These are phyloP conservation scores for Cucumis hystrix DNA, from an alignment of 306 rosid species.

Conservation along the genomic window DNA sequence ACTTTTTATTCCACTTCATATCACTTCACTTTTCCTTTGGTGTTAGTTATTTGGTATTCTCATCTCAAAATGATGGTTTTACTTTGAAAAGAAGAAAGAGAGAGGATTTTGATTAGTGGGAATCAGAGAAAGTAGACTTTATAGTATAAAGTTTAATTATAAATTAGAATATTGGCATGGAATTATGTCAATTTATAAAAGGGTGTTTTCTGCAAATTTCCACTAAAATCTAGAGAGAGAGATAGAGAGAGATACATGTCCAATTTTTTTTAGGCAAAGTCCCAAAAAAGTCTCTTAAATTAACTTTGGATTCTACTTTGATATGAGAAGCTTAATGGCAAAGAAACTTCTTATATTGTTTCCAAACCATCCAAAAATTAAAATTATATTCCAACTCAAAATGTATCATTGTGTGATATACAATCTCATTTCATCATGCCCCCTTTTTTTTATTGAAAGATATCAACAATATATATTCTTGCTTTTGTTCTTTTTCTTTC, in stretches of 20 bases:
- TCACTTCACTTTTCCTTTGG: background rate
- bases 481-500: background rate
- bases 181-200: background rate
- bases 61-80: background rate
- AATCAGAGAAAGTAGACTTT: background rate
- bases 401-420: background rate
- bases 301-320: background rate
- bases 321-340: background rate
- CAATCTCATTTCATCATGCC: background rate
- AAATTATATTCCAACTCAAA: background rate
- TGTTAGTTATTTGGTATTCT: background rate
- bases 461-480: background rate
- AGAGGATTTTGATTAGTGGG: slow-evolving; percentile 1
- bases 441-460: background rate
- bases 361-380: background rate
- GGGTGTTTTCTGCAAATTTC: background rate
- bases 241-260: too few species aligned
- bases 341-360: background rate
- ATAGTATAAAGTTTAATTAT: background rate
- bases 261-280: background rate
- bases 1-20: background rate
- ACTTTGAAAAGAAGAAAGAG: background rate
- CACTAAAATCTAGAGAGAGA: background rate
- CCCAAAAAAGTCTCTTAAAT: background rate
- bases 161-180: background rate